These are phyloP conservation scores for Microcera coccophila DNA, from an alignment of 2,329 filamentous ascomycete genomes.

Conservation along the genomic window DNA sequence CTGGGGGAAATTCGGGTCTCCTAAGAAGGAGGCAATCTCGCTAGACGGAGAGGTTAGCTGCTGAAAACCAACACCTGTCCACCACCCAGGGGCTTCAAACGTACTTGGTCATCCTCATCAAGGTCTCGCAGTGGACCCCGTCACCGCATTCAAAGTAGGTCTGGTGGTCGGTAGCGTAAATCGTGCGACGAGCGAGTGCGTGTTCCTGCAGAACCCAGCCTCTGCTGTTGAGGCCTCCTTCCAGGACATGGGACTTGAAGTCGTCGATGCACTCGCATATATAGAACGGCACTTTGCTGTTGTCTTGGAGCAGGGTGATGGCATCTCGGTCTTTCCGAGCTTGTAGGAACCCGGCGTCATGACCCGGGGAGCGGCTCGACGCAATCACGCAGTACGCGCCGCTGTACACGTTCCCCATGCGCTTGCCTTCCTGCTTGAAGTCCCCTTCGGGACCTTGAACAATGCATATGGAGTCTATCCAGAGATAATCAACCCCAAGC, in stretches of 20 bases:
- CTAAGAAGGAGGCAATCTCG: conserved; percentile 12
- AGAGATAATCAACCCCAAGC: conserved; percentile 10
- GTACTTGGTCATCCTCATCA: conserved; percentile 14
- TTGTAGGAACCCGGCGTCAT: conserved; percentile 1
- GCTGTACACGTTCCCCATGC: conserved; percentile 7
- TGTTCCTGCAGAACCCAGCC: conserved; percentile 13
- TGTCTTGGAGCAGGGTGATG: background rate
- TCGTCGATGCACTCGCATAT: conserved; percentile 14
- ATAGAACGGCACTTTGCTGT: conserved; percentile 2
- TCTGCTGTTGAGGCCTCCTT: conserved; percentile 4
- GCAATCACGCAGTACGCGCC: conserved; percentile 18
- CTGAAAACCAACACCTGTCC: background rate
- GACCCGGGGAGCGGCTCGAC: background rate
- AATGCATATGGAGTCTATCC: conserved; percentile 16
- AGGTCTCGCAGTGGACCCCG: conserved; percentile 14
- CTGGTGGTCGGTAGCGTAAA: conserved; percentile 16
- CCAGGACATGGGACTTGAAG: conserved; percentile 13
- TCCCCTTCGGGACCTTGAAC: conserved; percentile 9
- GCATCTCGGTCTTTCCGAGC: conserved; percentile 1
- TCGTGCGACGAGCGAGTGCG: conserved; percentile 14
- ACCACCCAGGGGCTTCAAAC: background rate
- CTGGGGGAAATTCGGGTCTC: conserved; percentile 18
- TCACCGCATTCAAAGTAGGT: conserved; percentile 18
- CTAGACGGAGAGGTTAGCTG: conserved; percentile 1
- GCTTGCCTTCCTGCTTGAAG: conserved; percentile 7